phyloP scores from a whole-genome alignment of 805 yeast genomes.

The Zygosaccharomyces bisporus region DNA sequence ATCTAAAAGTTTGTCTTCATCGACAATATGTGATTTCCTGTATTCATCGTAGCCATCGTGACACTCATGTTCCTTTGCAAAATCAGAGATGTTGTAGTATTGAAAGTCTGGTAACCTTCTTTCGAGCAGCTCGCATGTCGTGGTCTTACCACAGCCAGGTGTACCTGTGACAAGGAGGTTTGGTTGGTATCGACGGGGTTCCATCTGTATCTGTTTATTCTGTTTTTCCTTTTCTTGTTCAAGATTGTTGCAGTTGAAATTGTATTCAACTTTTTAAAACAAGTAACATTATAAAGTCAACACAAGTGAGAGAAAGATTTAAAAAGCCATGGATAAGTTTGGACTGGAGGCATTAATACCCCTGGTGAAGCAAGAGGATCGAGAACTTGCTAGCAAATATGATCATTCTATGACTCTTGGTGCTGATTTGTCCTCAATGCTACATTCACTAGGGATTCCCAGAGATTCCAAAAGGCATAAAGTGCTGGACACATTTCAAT shows the following conservation, averaged over 20 bases:
- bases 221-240: not conserved
- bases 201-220: slow-evolving; percentile 11
- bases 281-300: not conserved
- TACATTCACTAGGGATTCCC: slow-evolving; percentile 34
- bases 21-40: slow-evolving; percentile 83
- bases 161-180: slow-evolving; percentile 93
- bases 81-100: slow-evolving; percentile 68
- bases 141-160: slow-evolving; percentile 54
- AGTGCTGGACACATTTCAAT: slow-evolving; percentile 56
- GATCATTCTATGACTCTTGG: slow-evolving; percentile 36
- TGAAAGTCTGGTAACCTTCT: slow-evolving; percentile 38
- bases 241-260: not conserved
- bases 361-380: slow-evolving; percentile 30
- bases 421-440: slow-evolving; percentile 34
- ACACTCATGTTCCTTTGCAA: slow-evolving; percentile 73
- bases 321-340: slow-evolving; percentile 30
- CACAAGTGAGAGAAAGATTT: not conserved
- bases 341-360: slow-evolving; percentile 35
- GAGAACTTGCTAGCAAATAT: slow-evolving; percentile 22
- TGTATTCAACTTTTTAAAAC: not conserved
- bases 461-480: slow-evolving; percentile 23
- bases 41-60: slow-evolving; percentile 82
- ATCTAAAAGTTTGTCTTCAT: slow-evolving; percentile 86
- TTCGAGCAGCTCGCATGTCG: slow-evolving; percentile 31
- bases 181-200: slow-evolving; percentile 39